Conservation (phyloP, 2,329 filamentous ascomycete genomes). For the Pseudogymnoascus sp. region DNA sequence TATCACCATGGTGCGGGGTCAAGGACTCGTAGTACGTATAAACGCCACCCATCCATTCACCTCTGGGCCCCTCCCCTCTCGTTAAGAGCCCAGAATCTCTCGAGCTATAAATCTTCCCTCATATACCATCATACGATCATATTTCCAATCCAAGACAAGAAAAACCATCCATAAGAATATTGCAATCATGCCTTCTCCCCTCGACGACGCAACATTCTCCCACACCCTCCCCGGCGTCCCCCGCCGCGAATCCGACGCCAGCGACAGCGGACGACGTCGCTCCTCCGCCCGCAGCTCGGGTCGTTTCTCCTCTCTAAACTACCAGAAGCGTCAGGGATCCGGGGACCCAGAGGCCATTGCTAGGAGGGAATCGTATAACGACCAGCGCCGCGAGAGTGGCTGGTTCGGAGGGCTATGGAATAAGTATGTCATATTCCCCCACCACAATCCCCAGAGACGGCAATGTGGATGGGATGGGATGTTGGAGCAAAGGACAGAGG, state of each 20-base stretch:
- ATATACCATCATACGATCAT: not conserved
- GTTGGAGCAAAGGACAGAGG: not conserved
- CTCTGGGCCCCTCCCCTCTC: not conserved
- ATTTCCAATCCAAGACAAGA: not conserved
- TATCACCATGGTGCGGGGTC: slow-evolving; percentile 1
- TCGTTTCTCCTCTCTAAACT: not conserved
- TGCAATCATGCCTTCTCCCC: not conserved
- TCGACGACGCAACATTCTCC: slow-evolving; percentile 1
- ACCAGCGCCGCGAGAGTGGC: slow-evolving; percentile 1
- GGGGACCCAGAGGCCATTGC: not conserved
- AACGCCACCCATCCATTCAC: not conserved
- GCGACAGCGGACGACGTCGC: not conserved
- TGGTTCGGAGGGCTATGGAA: slow-evolving; percentile 35
- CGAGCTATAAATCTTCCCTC: not conserved
- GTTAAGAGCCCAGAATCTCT: not conserved
- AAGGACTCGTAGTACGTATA: slow-evolving; percentile 8
- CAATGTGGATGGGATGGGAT: not conserved
- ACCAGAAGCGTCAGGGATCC: not conserved
- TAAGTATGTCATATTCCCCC: slow-evolving; percentile 22
- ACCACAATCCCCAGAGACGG: not conserved
- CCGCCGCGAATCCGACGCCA: not conserved
- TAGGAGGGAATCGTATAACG: slow-evolving; percentile 3
- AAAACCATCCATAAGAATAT: not conserved
- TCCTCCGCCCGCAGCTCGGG: not conserved
- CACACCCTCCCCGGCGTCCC: not conserved